Percentiles rank a stretch among this genome's conserved stretches.
These are phyloP conservation scores for Pseudogymnoascus pannorum DNA, from an alignment of 2,329 filamentous ascomycete genomes.

Conservation along the genomic window DNA sequence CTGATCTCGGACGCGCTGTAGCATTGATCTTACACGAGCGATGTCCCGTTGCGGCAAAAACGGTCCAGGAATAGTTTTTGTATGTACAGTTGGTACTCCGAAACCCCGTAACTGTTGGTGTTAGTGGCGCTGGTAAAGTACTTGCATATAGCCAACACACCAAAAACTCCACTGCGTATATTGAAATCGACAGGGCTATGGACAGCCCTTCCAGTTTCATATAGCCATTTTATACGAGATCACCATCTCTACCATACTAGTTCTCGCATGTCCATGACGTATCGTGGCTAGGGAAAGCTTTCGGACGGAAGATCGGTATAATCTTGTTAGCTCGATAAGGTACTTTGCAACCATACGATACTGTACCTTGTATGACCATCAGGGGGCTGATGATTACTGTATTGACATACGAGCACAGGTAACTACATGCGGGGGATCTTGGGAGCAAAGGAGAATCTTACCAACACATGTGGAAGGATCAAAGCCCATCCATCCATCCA, in stretches of 20 bases:
- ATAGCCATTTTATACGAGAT: neutral
- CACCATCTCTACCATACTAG: neutral
- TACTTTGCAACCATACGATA: neutral
- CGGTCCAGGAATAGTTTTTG: neutral
- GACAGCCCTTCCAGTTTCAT: neutral
- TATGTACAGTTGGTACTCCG: neutral
- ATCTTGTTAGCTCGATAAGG: neutral
- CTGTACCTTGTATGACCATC: neutral
- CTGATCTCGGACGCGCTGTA: neutral
- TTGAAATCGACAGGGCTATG: neutral
- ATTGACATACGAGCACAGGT: neutral
- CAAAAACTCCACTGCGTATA: neutral
- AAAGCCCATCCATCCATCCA: neutral
- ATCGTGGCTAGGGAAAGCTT: neutral
- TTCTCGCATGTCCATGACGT: neutral
- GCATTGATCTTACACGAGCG: neutral
- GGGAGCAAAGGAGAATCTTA: neutral
- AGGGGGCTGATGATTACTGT: slow-evolving; percentile 1
- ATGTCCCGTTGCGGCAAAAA: neutral
- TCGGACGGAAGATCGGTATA: neutral
- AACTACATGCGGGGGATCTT: neutral
- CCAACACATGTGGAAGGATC: neutral
- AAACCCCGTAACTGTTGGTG: too few relatives aligned
- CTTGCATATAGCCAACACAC: neutral
- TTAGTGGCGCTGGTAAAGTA: neutral